Evolutionary conservation across 352 stramenopile genomes (phyloP).

Genomic region (Sclerospora graminicola): DNA sequence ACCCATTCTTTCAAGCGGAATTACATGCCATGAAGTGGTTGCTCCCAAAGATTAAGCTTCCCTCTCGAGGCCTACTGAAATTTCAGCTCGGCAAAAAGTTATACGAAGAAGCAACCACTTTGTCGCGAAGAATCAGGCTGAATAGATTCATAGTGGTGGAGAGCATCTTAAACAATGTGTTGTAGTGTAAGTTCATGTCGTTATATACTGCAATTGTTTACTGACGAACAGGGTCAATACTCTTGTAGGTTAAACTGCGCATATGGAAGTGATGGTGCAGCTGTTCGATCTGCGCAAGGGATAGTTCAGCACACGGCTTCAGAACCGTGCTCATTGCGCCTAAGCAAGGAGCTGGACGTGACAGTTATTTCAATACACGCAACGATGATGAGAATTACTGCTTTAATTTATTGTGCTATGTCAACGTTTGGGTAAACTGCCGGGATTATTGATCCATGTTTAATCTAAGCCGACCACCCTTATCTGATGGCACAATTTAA

Average conservation of each 20-base stretch:
- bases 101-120: slow-evolving; percentile 6
- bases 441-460: too few relatives aligned
- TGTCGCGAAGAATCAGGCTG: background rate
- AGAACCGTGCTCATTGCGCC: too few relatives aligned
- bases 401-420: too few relatives aligned
- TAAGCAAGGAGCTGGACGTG: too few relatives aligned
- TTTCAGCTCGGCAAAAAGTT: slow-evolving; percentile 37
- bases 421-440: too few relatives aligned
- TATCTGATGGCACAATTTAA: too few relatives aligned
- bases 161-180: slow-evolving; percentile 29
- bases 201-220: background rate
- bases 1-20: slow-evolving; percentile 20
- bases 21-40: slow-evolving; percentile 32
- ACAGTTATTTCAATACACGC: too few relatives aligned
- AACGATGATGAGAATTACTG: too few relatives aligned
- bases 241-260: slow-evolving; percentile 14
- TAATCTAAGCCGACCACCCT: too few relatives aligned
- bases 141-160: slow-evolving; percentile 10
- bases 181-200: slow-evolving; percentile 17
- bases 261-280: slow-evolving; percentile 17
- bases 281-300: slow-evolving; percentile 11
- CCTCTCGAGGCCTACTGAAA: slow-evolving; percentile 30
- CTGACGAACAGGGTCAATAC: background rate
- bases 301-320: slow-evolving; percentile 9
- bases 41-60: slow-evolving; percentile 24